These are phyloP conservation scores for Scutellaria barbata DNA, from an alignment of 257 asterid genomes.

Conservation along the genomic window DNA sequence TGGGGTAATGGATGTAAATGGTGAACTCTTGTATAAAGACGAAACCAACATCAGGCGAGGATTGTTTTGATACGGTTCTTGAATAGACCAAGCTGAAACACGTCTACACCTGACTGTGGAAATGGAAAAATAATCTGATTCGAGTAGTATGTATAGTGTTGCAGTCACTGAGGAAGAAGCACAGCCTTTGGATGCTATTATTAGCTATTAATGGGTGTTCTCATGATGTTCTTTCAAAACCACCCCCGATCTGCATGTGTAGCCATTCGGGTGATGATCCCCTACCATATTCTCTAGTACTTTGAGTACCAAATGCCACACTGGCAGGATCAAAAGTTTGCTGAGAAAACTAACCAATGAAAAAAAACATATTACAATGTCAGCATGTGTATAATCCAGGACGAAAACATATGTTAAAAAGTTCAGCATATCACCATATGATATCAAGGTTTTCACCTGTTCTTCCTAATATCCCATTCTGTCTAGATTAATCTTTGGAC, in stretches of 20 bases:
- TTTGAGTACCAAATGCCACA: constrained; percentile 70
- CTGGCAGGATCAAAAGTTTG: constrained; percentile 62
- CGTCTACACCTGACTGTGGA: constrained; percentile 32
- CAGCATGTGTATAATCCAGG: not conserved
- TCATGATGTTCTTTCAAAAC: constrained; percentile 71
- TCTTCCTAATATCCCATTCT: not conserved
- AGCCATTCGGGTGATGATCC: constrained; percentile 87
- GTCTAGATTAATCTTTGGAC: not conserved
- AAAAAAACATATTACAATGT: constrained; percentile 5
- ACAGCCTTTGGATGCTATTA: constrained; percentile 38
- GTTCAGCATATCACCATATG: not conserved
- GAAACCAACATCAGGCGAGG: constrained; percentile 25
- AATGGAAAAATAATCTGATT: constrained; percentile 36
- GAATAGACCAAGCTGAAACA: constrained; percentile 4
- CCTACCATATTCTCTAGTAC: constrained; percentile 59
- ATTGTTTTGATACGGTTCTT: too few species aligned
- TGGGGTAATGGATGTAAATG: constrained; percentile 29
- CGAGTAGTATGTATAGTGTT: constrained; percentile 37
- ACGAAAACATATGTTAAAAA: not conserved
- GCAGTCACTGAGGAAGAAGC: constrained; percentile 41
- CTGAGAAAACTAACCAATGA: constrained; percentile 60
- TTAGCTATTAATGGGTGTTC: constrained; percentile 27
- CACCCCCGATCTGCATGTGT: constrained; percentile 95
- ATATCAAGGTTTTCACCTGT: not conserved
- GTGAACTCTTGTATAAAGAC: constrained; percentile 29